These are phyloP conservation scores for Xylaria hypoxylon DNA, from an alignment of 2,329 filamentous ascomycete species.

Conservation along the genomic window DNA sequence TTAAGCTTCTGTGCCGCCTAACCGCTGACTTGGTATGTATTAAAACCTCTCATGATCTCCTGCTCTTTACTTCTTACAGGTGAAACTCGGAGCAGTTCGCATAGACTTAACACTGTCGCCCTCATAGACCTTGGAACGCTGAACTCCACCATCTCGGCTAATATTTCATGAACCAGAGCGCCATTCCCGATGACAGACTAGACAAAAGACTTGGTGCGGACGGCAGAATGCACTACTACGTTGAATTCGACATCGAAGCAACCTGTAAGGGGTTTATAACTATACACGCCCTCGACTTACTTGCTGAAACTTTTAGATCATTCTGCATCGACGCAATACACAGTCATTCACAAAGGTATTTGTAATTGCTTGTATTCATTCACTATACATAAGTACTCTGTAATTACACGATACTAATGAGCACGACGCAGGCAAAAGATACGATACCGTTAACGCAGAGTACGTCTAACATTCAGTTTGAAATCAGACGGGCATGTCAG, in stretches of 20 bases:
- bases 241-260: constrained; percentile 56
- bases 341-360: constrained; percentile 56
- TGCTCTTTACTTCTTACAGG: too few species aligned
- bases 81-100: neutral
- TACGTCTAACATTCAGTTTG: constrained; percentile 52
- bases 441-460: constrained; percentile 57
- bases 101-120: neutral
- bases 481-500: neutral
- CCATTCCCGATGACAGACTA: constrained; percentile 55
- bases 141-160: neutral
- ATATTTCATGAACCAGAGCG: constrained; percentile 36
- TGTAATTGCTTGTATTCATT: too few species aligned
- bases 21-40: constrained; percentile 53
- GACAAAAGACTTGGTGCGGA: constrained; percentile 52
- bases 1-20: constrained; percentile 53
- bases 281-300: neutral
- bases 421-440: constrained; percentile 51
- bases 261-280: constrained; percentile 48
- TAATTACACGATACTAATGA: constrained; percentile 36
- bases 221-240: constrained; percentile 54
- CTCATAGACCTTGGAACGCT: neutral
- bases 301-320: constrained; percentile 45
- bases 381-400: neutral
- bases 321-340: constrained; percentile 58
- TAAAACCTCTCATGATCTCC: neutral